Evolutionary conservation across 176 grass and related monocot species (phyloP).

Genomic region (Aechmea fasciata): DNA sequence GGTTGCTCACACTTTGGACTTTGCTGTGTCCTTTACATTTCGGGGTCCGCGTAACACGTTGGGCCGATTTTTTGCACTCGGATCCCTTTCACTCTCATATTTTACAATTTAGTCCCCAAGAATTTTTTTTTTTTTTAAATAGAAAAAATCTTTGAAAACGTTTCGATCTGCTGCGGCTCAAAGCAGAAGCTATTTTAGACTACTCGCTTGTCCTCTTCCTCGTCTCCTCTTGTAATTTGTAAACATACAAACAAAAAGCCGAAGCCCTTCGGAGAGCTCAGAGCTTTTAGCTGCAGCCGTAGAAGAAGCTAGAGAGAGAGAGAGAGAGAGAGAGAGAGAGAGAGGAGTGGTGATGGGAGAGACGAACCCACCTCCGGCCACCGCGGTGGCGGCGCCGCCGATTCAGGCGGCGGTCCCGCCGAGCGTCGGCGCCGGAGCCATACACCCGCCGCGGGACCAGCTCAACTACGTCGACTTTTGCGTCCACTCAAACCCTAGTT

Average conservation of each 20-base stretch:
- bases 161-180: neutral
- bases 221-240: neutral
- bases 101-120: too few species aligned
- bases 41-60: neutral
- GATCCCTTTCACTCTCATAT: too few species aligned
- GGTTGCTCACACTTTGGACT: too few species aligned
- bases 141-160: neutral
- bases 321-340: neutral
- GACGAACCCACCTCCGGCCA: conserved; percentile 1
- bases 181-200: neutral
- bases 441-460: conserved; percentile 59
- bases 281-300: neutral
- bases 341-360: conserved; percentile 18
- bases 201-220: neutral
- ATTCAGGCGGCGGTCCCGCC: conserved; percentile 23
- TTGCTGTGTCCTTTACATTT: too few species aligned
- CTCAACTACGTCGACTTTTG: conserved; percentile 71
- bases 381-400: conserved; percentile 11
- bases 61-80: neutral
- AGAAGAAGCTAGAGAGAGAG: neutral
- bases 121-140: too few species aligned
- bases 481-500: conserved; percentile 86
- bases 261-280: neutral
- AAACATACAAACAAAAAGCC: neutral
- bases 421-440: conserved; percentile 25